Evolutionary conservation across 2,329 filamentous ascomycete species (phyloP).

Genomic region (Colletotrichum viniferum): DNA sequence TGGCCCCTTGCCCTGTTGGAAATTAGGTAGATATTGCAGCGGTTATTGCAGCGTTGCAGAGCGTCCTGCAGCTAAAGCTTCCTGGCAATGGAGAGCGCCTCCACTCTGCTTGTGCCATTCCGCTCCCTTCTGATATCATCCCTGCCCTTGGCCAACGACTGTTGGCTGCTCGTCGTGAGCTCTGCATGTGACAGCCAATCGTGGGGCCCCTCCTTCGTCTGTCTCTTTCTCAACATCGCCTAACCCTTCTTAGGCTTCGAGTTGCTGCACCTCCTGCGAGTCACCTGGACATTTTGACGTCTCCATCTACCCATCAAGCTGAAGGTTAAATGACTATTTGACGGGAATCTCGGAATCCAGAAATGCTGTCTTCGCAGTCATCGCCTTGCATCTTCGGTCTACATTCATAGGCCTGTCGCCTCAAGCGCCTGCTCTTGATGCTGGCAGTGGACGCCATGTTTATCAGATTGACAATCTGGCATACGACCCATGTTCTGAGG

Average conservation of each 20-base stretch:
- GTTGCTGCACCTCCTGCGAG: neutral
- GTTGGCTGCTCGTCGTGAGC: neutral
- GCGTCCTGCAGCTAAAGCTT: neutral
- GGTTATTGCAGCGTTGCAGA: constrained; percentile 14
- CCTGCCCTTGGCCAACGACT: neutral
- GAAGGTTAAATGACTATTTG: neutral
- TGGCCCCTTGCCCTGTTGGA: neutral
- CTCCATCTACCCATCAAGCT: neutral
- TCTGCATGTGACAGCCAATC: constrained; percentile 22
- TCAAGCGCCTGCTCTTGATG: neutral
- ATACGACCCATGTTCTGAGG: neutral
- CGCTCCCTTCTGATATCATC: constrained; percentile 4
- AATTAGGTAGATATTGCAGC: neutral
- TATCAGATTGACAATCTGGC: neutral
- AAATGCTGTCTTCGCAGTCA: neutral
- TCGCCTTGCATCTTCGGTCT: neutral
- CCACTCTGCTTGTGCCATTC: constrained; percentile 9
- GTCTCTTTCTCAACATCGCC: neutral
- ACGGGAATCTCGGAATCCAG: neutral
- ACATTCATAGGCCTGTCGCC: neutral
- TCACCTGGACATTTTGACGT: neutral
- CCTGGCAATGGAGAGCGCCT: neutral
- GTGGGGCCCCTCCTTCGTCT: neutral
- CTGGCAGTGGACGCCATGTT: neutral
- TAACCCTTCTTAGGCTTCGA: neutral